Evolutionary conservation across 2,329 filamentous ascomycete species (phyloP).

Genomic region (Huntiella abstrusa): DNA sequence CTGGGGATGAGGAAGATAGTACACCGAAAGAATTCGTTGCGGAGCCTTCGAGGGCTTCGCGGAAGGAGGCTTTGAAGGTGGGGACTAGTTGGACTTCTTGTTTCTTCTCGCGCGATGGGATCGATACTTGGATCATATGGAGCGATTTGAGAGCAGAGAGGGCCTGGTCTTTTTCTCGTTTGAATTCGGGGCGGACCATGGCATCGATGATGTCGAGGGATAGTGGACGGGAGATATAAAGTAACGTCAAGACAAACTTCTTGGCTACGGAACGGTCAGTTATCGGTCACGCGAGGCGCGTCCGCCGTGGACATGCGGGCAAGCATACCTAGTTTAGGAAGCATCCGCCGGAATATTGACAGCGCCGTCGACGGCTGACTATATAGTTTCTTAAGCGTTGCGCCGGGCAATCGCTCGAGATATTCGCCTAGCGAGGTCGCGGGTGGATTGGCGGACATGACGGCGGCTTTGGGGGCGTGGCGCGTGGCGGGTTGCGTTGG

Average conservation of each 20-base stretch:
- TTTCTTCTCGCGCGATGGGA: conserved; percentile 39
- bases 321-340: conserved; percentile 59
- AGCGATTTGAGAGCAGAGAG: conserved; percentile 64
- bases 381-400: conserved; percentile 80
- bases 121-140: conserved; percentile 61
- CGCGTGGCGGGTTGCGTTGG: too few relatives aligned
- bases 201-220: conserved; percentile 62
- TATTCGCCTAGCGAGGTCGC: conserved; percentile 58
- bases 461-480: conserved; percentile 7
- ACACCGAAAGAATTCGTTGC: conserved; percentile 79
- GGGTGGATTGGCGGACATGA: conserved; percentile 26
- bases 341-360: conserved; percentile 92
- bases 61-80: conserved; percentile 68
- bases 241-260: conserved; percentile 83
- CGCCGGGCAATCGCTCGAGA: conserved; percentile 76
- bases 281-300: neutral
- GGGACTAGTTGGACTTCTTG: conserved; percentile 59
- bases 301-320: neutral
- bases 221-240: conserved; percentile 74
- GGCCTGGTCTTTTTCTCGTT: conserved; percentile 52
- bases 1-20: conserved; percentile 45
- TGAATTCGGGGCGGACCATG: conserved; percentile 56
- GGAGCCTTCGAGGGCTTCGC: conserved; percentile 71
- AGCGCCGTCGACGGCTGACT: conserved; percentile 89
- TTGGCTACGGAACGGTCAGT: conserved; percentile 43